Percentiles rank a stretch among this genome's conserved stretches.
phyloP scores from a whole-genome alignment of 768 basidiomycete genomes.

The Suillus sp. region DNA sequence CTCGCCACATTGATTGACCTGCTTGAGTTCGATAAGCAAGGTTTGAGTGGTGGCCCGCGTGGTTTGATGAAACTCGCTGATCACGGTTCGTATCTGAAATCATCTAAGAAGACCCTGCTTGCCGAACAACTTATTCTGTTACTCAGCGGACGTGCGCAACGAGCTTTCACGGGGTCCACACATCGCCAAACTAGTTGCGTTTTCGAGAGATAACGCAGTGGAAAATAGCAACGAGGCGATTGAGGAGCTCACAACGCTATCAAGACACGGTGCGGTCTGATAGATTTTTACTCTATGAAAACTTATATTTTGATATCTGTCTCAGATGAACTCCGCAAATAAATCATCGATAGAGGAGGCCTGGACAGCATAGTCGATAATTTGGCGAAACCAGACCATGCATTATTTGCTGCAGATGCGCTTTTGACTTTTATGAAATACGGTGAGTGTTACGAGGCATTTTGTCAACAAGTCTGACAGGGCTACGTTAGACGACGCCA shows the following conservation, averaged over 20 bases:
- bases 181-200: neutral
- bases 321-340: neutral
- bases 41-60: neutral
- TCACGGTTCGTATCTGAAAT: neutral
- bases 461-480: neutral
- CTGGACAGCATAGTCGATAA: neutral
- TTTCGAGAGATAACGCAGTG: neutral
- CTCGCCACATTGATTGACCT: slow-evolving; percentile 23
- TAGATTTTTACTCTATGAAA: neutral
- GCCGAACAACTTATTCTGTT: neutral
- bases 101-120: neutral
- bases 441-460: neutral
- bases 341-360: neutral
- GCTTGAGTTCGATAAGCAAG: slow-evolving; percentile 13
- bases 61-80: neutral
- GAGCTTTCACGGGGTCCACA: neutral
- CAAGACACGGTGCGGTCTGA: neutral
- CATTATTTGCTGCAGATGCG: neutral
- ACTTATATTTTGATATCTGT: neutral
- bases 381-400: neutral
- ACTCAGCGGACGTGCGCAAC: neutral
- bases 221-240: neutral
- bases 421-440: neutral
- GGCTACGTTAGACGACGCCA: neutral
- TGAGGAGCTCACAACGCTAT: neutral